Percentiles rank a stretch among this genome's conserved stretches.
Conservation (phyloP, 345 rosid species). For the Sapria himalayana region DNA sequence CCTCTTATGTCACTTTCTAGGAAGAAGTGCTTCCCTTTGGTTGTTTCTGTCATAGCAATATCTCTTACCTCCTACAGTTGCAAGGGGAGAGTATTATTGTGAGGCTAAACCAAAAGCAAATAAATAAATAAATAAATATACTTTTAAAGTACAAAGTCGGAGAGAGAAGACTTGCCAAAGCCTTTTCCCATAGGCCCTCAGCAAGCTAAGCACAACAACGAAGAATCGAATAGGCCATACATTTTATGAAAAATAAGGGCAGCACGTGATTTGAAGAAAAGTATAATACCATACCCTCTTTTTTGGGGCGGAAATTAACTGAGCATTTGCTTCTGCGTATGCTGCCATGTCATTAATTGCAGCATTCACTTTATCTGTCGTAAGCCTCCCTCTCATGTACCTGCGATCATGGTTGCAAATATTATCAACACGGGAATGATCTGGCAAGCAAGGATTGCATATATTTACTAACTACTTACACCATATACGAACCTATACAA, state of each 20-base stretch:
- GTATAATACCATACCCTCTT: constrained; percentile 33
- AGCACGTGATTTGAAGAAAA: too few relatives aligned
- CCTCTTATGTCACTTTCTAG: constrained; percentile 79
- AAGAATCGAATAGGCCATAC: too few relatives aligned
- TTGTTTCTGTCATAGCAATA: constrained; percentile 35
- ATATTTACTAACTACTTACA: too few relatives aligned
- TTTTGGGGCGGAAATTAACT: constrained; percentile 61
- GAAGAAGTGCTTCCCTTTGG: constrained; percentile 65
- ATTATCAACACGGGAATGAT: too few relatives aligned
- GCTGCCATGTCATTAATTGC: constrained; percentile 73
- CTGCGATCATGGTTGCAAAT: constrained; percentile 15
- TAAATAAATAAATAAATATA: constrained; percentile 2
- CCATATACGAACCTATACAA: too few relatives aligned
- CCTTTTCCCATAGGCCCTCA: constrained; percentile 80
- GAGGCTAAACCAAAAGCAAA: constrained; percentile 2
- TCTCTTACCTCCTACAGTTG: constrained; percentile 71
- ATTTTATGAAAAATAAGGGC: too few relatives aligned
- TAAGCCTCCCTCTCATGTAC: constrained; percentile 94
- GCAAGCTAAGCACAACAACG: too few relatives aligned
- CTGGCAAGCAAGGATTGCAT: too few relatives aligned
- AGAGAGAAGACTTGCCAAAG: constrained; percentile 71
- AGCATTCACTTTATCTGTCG: constrained; percentile 79
- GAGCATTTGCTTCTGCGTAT: constrained; percentile 62
- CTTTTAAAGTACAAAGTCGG: too few relatives aligned
- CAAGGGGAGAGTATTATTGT: too few relatives aligned